A percentile compares a stretch with the other conserved stretches of the same genome.
Conservation (phyloP, 2,329 filamentous ascomycete genomes). For the Alternaria sp. region DNA sequence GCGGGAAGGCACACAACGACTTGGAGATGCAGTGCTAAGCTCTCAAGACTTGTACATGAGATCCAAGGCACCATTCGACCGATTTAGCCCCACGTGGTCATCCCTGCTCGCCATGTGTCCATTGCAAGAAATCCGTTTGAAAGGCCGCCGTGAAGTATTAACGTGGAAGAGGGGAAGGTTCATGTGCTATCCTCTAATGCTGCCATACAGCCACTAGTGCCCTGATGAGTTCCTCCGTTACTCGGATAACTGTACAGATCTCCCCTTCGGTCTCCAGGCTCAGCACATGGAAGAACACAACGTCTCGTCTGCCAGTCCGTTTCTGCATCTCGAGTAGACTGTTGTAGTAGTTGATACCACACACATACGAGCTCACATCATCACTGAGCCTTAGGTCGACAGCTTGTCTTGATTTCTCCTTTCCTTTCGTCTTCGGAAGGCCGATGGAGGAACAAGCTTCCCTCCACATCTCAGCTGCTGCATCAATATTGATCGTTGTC, state of each 20-base stretch:
- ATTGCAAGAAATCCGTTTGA: conserved; percentile 24
- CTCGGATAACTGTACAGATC: not conserved
- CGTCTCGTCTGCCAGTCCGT: conserved; percentile 25
- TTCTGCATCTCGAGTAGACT: conserved; percentile 40
- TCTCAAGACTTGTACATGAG: not conserved
- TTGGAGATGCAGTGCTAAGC: not conserved
- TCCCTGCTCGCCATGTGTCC: not conserved
- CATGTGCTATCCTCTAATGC: not conserved
- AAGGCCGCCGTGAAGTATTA: conserved; percentile 43
- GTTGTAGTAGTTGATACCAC: conserved; percentile 55
- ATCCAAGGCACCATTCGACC: not conserved
- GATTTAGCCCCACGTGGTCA: not conserved
- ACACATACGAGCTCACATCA: conserved; percentile 53
- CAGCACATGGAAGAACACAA: conserved; percentile 24
- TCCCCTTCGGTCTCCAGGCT: not conserved
- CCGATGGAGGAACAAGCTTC: not conserved
- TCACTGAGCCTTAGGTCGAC: conserved; percentile 33
- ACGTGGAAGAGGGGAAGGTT: not conserved
- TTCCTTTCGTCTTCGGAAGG: not conserved
- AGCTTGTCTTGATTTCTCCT: not conserved
- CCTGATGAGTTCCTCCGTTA: not conserved
- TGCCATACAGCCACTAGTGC: conserved; percentile 28
- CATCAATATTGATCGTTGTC: not conserved
- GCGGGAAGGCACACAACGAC: not conserved
- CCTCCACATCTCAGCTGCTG: not conserved